A percentile compares a stretch with the other conserved stretches of the same genome.
Evolutionary conservation across 306 rosid species (phyloP).

Genomic region (Cucurbita argyrosperma): DNA sequence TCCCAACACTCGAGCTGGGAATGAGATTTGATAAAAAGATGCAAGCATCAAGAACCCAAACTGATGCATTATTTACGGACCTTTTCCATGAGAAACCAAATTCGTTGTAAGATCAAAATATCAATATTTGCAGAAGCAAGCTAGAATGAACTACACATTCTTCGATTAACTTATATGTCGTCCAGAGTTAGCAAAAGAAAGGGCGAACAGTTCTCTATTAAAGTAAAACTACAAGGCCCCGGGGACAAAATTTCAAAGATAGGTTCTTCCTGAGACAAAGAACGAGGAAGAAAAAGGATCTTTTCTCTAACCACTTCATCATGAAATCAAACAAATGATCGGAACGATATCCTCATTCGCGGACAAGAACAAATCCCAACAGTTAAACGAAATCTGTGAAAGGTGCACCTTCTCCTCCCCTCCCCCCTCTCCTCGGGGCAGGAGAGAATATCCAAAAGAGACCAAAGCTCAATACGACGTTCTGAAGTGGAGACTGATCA

Average conservation of each 20-base stretch:
- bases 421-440: not conserved
- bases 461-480: constrained; percentile 1
- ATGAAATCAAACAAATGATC: not conserved
- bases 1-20: not conserved
- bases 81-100: not conserved
- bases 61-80: not conserved
- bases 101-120: not conserved
- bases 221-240: not conserved
- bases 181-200: not conserved
- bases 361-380: not conserved
- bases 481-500: constrained; percentile 2
- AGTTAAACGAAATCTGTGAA: constrained; percentile 1
- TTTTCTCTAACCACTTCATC: constrained; percentile 1
- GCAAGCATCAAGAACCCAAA: not conserved
- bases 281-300: not conserved
- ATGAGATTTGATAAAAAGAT: not conserved
- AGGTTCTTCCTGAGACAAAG: not conserved
- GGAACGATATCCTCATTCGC: not conserved
- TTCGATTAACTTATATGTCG: not conserved
- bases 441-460: constrained; percentile 1
- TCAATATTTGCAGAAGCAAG: not conserved
- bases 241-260: not conserved
- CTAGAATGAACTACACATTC: not conserved
- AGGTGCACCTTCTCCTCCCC: not conserved
- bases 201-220: not conserved